Evolutionary conservation across 176 grass and related monocot genomes (phyloP), one percentile per base, ranked within the genome.

Genomic region (Oryza glumipatula): DNA sequence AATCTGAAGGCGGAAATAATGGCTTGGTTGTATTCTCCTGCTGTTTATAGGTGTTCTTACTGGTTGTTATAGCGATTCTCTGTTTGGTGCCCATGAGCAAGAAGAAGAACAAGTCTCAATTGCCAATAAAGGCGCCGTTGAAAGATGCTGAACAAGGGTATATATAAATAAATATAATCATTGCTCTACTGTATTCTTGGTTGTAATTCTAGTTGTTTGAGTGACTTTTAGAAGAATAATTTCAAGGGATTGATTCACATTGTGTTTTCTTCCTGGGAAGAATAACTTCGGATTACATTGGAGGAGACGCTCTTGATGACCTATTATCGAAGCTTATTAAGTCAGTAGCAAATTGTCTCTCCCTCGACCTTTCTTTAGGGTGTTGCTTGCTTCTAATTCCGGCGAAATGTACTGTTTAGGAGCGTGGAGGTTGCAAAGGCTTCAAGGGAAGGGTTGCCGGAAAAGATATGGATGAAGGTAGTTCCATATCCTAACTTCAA

Each of bases 401-500:
- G 75, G 49, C 12, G 41, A 52, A 12, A 23, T 32, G 16, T 48
- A 71, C 61, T 87, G 13, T 72, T 21, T 80, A 98, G 93, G 83
- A 88, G 89, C 3, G 84, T 95, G n/a, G 93, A 95, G 83, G 46
- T 85, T 82, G 89, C 91, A 52, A 94, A 94, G 61, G 58, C 84
- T 92, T 98, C 83, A 15, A 93, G 83, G 75, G 83, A 78, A 89
- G 73, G 84, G 30, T 58, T 95, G 14, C 83, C 93, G 33, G 89
- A 94, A 65, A 98, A 98, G 83, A 98, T 98, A 80, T 98, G 93
- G 93, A 94, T 91, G 72, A 98, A 98, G 91, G 96, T 98, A 88
- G 49, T 12, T 22, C 30, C 41, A 35, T 73, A 35, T 73, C 24
- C 61, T 74, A 12, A 35, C 7, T 21, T 68, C 5, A 6, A 56